phyloP scores from a whole-genome alignment of 768 basidiomycete genomes.

The Tulasnella sp. region DNA sequence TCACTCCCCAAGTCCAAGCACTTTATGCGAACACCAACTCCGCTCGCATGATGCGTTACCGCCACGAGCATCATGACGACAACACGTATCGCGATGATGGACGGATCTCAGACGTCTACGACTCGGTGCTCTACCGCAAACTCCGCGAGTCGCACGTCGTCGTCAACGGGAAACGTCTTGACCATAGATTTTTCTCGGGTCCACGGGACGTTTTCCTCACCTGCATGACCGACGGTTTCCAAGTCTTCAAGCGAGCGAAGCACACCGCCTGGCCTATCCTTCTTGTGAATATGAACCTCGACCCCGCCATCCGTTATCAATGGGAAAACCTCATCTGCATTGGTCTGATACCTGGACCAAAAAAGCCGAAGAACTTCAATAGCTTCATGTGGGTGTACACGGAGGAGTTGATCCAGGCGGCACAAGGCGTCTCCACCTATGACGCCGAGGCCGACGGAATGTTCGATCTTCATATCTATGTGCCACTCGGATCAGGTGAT shows the following conservation, averaged over 20 bases:
- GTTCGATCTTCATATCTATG: slow-evolving; percentile 32
- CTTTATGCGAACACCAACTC: background rate
- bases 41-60: background rate
- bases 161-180: background rate
- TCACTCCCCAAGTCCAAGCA: background rate
- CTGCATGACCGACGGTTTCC: slow-evolving; percentile 33
- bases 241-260: slow-evolving; percentile 32
- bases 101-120: background rate
- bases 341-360: slow-evolving; percentile 42
- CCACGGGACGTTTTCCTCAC: background rate
- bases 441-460: slow-evolving; percentile 26
- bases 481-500: slow-evolving; percentile 31
- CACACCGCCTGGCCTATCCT: slow-evolving; percentile 38
- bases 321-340: slow-evolving; percentile 34
- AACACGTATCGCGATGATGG: background rate
- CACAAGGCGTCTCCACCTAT: slow-evolving; percentile 31
- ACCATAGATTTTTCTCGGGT: background rate
- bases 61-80: background rate
- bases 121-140: background rate
- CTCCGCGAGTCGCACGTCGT: background rate
- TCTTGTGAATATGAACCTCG: slow-evolving; percentile 39
- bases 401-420: slow-evolving; percentile 34
- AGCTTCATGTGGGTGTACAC: slow-evolving; percentile 36
- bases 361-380: slow-evolving; percentile 36
- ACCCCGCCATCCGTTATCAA: slow-evolving; percentile 35